Evolutionary conservation across 192 early-diverging fungal genomes (phyloP).

Genomic region (Podila epicladia): DNA sequence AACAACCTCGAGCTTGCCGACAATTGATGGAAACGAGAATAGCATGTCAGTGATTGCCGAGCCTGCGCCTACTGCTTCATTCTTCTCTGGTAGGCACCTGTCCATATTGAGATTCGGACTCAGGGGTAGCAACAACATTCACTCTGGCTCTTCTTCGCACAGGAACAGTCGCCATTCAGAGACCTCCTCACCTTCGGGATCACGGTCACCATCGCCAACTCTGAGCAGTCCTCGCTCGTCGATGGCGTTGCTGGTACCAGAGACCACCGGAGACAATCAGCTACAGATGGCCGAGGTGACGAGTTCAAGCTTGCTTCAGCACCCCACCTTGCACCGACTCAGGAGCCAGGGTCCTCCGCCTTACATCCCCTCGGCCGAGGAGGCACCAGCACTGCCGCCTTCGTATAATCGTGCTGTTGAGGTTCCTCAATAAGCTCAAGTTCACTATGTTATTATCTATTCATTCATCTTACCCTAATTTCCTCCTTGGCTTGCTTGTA

Average conservation of each 20-base stretch:
- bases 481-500: no score
- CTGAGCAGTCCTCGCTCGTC: conserved; percentile 7
- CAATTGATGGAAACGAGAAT: background rate
- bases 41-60: background rate
- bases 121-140: conserved; percentile 7
- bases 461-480: background rate
- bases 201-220: background rate
- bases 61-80: background rate
- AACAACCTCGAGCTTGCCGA: background rate
- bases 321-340: conserved; percentile 4
- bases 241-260: no score
- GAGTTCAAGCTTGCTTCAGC: background rate
- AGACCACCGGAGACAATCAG: no score
- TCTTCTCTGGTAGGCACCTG: conserved; percentile 17
- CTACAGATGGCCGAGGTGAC: background rate
- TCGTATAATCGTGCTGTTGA: conserved; percentile 11
- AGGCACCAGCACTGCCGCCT: conserved; percentile 9
- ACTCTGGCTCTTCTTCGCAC: background rate
- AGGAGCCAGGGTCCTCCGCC: conserved; percentile 16
- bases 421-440: background rate
- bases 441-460: background rate
- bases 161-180: background rate
- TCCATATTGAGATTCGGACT: conserved; percentile 26
- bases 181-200: no score
- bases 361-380: conserved; percentile 5